Conservation (phyloP, 768 basidiomycete genomes). For the Fomitopsis pulvina region DNA sequence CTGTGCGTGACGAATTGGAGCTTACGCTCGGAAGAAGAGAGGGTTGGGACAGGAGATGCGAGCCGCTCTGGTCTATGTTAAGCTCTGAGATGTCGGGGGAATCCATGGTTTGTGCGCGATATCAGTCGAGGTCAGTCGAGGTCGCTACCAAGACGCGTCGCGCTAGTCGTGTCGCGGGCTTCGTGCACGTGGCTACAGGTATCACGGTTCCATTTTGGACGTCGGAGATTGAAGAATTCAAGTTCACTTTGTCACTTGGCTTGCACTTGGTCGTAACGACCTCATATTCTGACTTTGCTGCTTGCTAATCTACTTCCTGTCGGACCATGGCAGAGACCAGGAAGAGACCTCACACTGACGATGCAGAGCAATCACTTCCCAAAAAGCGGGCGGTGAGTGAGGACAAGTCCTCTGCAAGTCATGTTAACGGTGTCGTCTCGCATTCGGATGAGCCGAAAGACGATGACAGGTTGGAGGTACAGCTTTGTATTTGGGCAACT, state of each 20-base stretch:
- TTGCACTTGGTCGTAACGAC: background rate
- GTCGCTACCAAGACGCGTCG: background rate
- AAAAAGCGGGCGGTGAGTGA: constrained; percentile 24
- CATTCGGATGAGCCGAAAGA: constrained; percentile 24
- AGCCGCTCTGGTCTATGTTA: constrained; percentile 22
- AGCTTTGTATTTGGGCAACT: background rate
- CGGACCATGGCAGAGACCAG: constrained; percentile 1
- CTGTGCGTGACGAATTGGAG: constrained; percentile 26
- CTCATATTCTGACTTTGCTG: background rate
- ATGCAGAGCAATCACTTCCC: constrained; percentile 15
- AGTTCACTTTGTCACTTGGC: background rate
- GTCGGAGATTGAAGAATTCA: constrained; percentile 5
- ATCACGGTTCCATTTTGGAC: background rate
- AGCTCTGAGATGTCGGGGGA: constrained; percentile 24
- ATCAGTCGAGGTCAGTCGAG: background rate
- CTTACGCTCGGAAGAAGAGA: constrained; percentile 25
- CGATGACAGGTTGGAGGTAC: constrained; percentile 23
- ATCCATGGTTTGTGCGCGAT: constrained; percentile 21
- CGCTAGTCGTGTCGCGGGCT: background rate
- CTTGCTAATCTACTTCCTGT: background rate
- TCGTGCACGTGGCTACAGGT: background rate
- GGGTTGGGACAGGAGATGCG: constrained; percentile 43
- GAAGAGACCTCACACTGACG: constrained; percentile 22
- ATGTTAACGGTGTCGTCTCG: constrained; percentile 17
- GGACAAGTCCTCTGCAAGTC: constrained; percentile 19